Base-by-base conservation (phyloP, 2,329 filamentous ascomycete species). In the Rutstroemia sp. region DNA sequence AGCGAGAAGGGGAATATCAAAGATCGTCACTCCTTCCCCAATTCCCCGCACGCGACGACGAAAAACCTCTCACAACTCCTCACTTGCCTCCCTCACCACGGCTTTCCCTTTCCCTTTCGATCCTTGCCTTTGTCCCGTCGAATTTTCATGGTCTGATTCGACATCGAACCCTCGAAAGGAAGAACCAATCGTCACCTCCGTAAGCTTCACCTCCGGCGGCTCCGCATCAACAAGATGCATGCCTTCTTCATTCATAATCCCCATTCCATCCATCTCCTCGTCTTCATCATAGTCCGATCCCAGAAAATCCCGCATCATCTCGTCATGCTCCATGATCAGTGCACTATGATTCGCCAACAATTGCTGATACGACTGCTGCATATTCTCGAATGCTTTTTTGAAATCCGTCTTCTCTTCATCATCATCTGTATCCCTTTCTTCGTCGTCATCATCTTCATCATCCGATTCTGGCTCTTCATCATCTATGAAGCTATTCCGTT, bases 401-500 rank as follows among this genome's bases (percentile, higher is more conserved):
- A 60, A 67, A 38, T 64, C 60, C 3, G 49, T 60, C 38, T 66
- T 62, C 27, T 60, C 60, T 3, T 37, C 39, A 16, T 42, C 39
- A n/a, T n/a, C 19, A 17, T 42, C 39, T 42, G 39, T 8, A 14
- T 14, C 39, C 16, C 10, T 14, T 12, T 34, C 30, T 4, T 34
- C 30, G 4, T 34, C 30, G 3, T 34, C 10, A 4, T 34, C 9
- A 34, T 12, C 30, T 3, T 34, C 30, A 8, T 47, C n/a, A 5
- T 58, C 44, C 23, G 56, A 50, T 9, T 62, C 58, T 2, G 57
- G 48, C 45, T 9, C 60, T 47, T 17, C 54, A 47, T 68, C 60
- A 38, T 67, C 60, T 17, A 67, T 64, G 25, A 67, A 63, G 27
- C 61, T 64, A 51, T 66, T 53, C 5, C 51, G 50, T 46, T 67